A percentile compares a stretch with the other conserved stretches of the same genome.
phyloP scores from a whole-genome alignment of 805 yeast species.

The Wickerhamomyces ciferrii region DNA sequence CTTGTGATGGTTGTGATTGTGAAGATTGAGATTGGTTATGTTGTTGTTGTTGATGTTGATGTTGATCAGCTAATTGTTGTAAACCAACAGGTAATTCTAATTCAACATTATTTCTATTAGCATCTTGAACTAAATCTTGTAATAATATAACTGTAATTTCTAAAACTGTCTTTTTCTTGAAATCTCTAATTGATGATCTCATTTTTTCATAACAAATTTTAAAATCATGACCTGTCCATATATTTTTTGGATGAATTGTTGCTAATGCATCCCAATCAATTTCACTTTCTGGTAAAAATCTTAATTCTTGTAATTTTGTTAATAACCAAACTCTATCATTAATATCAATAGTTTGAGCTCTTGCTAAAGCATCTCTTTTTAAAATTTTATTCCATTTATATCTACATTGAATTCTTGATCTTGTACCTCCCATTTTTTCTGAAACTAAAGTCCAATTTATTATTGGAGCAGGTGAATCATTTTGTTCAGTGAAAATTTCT shows the following conservation, averaged over 20 bases:
- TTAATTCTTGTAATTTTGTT: conserved; percentile 38
- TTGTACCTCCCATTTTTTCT: conserved; percentile 81
- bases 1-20: conserved; percentile 1
- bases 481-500: conserved; percentile 37
- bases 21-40: conserved; percentile 1
- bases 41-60: conserved; percentile 2
- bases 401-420: conserved; percentile 92
- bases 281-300: conserved; percentile 33
- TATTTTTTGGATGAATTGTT: conserved; percentile 32
- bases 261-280: conserved; percentile 56
- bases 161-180: conserved; percentile 31
- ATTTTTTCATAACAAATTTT: conserved; percentile 56
- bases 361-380: conserved; percentile 47
- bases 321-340: conserved; percentile 48
- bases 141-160: conserved; percentile 26
- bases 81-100: conserved; percentile 19
- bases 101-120: conserved; percentile 9
- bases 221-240: conserved; percentile 61
- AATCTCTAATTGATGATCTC: conserved; percentile 46
- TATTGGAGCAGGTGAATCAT: conserved; percentile 27
- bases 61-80: conserved; percentile 6
- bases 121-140: conserved; percentile 16
- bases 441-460: conserved; percentile 92
- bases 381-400: conserved; percentile 89
- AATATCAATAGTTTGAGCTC: conserved; percentile 37